Base-by-base conservation (phyloP, 805 yeast species). In the Priceomyces castillae region DNA sequence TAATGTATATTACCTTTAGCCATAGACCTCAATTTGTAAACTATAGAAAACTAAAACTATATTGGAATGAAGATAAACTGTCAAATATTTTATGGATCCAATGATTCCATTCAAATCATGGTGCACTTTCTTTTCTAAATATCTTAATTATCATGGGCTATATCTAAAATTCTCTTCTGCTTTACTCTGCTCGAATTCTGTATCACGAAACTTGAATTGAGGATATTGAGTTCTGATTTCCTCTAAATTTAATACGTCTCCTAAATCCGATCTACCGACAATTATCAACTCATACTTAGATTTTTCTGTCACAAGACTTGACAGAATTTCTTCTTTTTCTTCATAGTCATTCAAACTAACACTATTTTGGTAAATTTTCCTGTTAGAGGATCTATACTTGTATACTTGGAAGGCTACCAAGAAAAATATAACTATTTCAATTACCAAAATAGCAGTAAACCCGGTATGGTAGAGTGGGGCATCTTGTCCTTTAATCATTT, bases 1-100 rank as follows among this genome's bases (percentile, higher is more conserved):
- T n/a, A n/a, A n/a, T n/a, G n/a, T n/a, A n/a, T n/a, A n/a, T n/a
- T n/a, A n/a, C n/a, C n/a, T n/a, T n/a, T n/a, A n/a, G n/a, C n/a
- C n/a, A n/a, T n/a, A 35, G 57, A 59, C 30, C 64, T 62, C 1
- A 57, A 57, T n/a, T n/a, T 36, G 58, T 56, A 2, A 54, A 48
- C n/a, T n/a, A n/a, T n/a, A n/a, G n/a, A n/a, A n/a, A n/a, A n/a
- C n/a, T n/a, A n/a, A n/a, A n/a, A n/a, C n/a, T n/a, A n/a, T n/a
- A n/a, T n/a, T n/a, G n/a, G n/a, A n/a, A n/a, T n/a, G n/a, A n/a
- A n/a, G n/a, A n/a, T n/a, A n/a, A n/a, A n/a, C n/a, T n/a, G n/a
- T n/a, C n/a, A n/a, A n/a, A n/a, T n/a, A n/a, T n/a, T n/a, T n/a
- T n/a, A n/a, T n/a, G n/a, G n/a, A n/a, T n/a, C n/a, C n/a, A n/a